A percentile compares a stretch with the other conserved stretches of the same genome.
These are phyloP conservation scores for Bipolaris zeicola DNA, from an alignment of 2,329 filamentous ascomycete species.

Conservation along the genomic window DNA sequence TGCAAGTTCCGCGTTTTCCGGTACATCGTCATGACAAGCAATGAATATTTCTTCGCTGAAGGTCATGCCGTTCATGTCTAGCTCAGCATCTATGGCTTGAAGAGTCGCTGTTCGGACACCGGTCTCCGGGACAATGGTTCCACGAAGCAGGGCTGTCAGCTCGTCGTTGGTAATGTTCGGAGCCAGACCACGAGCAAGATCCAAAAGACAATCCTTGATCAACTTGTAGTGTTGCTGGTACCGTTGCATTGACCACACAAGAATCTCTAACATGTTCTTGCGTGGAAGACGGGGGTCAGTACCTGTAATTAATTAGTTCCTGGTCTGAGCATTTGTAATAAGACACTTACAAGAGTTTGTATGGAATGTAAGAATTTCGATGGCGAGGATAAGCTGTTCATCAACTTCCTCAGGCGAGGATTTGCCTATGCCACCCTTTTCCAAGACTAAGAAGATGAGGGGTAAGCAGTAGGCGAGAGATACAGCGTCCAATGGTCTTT, in stretches of 20 bases:
- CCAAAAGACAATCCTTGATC: constrained; percentile 88
- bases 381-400: constrained; percentile 84
- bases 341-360: constrained; percentile 69
- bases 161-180: constrained; percentile 77
- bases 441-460: constrained; percentile 77
- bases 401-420: constrained; percentile 75
- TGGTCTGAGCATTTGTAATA: not conserved
- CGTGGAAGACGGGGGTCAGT: constrained; percentile 77
- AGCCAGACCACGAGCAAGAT: constrained; percentile 83
- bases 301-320: constrained; percentile 45
- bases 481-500: constrained; percentile 88
- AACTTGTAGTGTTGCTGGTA: constrained; percentile 95
- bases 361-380: constrained; percentile 90
- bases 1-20: constrained; percentile 83
- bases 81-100: constrained; percentile 87
- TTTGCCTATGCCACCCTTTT: constrained; percentile 76
- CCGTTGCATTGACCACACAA: constrained; percentile 82
- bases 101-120: constrained; percentile 83
- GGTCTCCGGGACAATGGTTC: constrained; percentile 76
- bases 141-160: constrained; percentile 75
- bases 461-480: constrained; percentile 88
- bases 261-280: constrained; percentile 69
- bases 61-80: constrained; percentile 85
- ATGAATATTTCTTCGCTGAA: constrained; percentile 94
- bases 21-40: constrained; percentile 85